Conservation (phyloP, 129 eudicot species). For the Escallonia rubra region DNA sequence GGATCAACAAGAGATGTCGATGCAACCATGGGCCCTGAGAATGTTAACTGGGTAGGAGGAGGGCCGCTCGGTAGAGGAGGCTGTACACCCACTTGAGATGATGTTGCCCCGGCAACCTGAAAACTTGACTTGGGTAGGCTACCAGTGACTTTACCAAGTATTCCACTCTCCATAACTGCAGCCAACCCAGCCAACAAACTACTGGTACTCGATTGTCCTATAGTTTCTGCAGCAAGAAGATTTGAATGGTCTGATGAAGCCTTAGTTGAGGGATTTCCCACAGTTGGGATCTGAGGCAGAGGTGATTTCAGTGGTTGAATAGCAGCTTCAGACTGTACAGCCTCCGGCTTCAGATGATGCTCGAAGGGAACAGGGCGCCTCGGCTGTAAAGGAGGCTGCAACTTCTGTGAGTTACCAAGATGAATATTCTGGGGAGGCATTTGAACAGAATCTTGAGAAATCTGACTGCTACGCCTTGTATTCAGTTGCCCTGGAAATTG, state of each 20-base stretch:
- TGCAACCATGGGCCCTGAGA: constrained; percentile 10
- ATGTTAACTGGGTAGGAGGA: constrained; percentile 10
- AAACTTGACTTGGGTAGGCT: constrained; percentile 13
- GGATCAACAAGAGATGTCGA: constrained; percentile 9
- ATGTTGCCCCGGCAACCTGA: constrained; percentile 11
- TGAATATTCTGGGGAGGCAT: constrained; percentile 21
- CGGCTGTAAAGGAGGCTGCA: constrained; percentile 38
- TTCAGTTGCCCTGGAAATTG: constrained; percentile 25
- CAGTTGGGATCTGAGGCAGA: constrained; percentile 20
- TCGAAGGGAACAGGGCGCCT: constrained; percentile 28
- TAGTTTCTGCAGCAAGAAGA: constrained; percentile 23
- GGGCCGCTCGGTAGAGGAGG: constrained; percentile 29
- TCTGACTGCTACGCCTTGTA: constrained; percentile 14
- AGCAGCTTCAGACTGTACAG: constrained; percentile 29
- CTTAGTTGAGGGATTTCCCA: constrained; percentile 18
- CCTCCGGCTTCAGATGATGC: constrained; percentile 34
- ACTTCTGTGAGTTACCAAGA: constrained; percentile 23
- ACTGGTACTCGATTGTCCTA: constrained; percentile 45
- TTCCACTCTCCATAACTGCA: constrained; percentile 55
- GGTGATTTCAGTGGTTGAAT: constrained; percentile 20
- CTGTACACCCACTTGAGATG: constrained; percentile 13
- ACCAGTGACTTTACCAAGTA: constrained; percentile 24
- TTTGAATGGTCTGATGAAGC: constrained; percentile 41
- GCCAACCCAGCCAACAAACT: constrained; percentile 49
- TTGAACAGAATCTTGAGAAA: constrained; percentile 32